A percentile compares a stretch with the other conserved stretches of the same genome.
Evolutionary conservation across 371 early-diverging fungal genomes (phyloP).

Genomic region (Smittium mucronatum): DNA sequence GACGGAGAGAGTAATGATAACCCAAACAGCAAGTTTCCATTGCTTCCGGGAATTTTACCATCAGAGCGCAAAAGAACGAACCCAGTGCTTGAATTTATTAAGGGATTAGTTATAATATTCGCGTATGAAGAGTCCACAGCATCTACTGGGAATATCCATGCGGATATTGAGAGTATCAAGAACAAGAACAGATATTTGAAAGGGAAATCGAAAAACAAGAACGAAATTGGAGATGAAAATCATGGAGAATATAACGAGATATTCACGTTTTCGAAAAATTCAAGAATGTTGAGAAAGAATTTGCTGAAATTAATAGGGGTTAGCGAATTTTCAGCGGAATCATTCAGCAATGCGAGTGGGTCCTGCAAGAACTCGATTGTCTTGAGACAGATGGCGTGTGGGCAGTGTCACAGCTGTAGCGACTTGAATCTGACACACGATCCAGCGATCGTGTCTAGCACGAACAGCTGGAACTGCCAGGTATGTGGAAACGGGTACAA

Average conservation of each 20-base stretch:
- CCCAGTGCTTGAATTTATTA: slow-evolving; percentile 65
- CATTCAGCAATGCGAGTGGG: slow-evolving; percentile 26
- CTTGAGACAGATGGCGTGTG: slow-evolving; percentile 72
- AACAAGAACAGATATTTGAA: not conserved
- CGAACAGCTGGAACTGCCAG: slow-evolving; percentile 32
- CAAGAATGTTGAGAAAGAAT: slow-evolving; percentile 57
- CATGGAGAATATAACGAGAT: slow-evolving; percentile 4
- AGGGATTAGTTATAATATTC: slow-evolving; percentile 55
- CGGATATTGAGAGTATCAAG: not conserved
- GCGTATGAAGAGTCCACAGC: slow-evolving; percentile 42
- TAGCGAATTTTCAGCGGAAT: slow-evolving; percentile 64
- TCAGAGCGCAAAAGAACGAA: slow-evolving; percentile 11
- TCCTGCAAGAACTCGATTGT: slow-evolving; percentile 67
- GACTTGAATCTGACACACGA: slow-evolving; percentile 88
- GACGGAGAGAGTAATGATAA: slow-evolving; percentile 13
- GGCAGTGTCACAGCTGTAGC: slow-evolving; percentile 61
- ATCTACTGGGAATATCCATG: not conserved
- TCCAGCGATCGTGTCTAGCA: slow-evolving; percentile 41
- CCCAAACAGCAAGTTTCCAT: slow-evolving; percentile 20
- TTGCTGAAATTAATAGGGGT: slow-evolving; percentile 51
- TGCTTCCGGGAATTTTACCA: slow-evolving; percentile 24
- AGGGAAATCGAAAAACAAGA: not conserved
- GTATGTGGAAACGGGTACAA: slow-evolving; percentile 66
- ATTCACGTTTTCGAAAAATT: slow-evolving; percentile 17
- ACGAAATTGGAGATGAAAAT: slow-evolving; percentile 4